Conservation (phyloP, 2,329 filamentous ascomycete genomes). For the Penicillium sp. region DNA sequence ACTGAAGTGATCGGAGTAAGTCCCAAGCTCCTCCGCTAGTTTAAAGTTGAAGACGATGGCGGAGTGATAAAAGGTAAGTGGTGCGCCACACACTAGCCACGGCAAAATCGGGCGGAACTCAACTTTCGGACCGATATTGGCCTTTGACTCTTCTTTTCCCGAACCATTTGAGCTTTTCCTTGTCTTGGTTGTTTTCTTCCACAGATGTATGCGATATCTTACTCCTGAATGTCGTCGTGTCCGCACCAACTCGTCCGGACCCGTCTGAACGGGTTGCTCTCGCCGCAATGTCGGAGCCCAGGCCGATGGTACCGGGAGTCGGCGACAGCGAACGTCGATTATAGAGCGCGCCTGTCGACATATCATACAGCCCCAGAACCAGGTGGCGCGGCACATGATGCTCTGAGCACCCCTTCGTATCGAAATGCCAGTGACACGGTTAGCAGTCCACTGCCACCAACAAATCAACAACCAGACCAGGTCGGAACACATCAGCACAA, state of each 20-base stretch:
- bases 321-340: slow-evolving; percentile 12
- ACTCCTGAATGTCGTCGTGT: slow-evolving; percentile 39
- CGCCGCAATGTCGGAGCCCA: slow-evolving; percentile 17
- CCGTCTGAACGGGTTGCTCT: slow-evolving; percentile 30
- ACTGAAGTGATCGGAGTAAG: slow-evolving; percentile 4
- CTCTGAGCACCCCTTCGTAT: background rate
- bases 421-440: background rate
- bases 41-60: slow-evolving; percentile 10
- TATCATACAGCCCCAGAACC: slow-evolving; percentile 5
- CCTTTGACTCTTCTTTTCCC: background rate
- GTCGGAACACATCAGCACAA: background rate
- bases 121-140: slow-evolving; percentile 9
- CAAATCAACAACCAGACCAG: background rate
- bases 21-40: slow-evolving; percentile 15
- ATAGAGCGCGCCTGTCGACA: slow-evolving; percentile 9
- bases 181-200: background rate
- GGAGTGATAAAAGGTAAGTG: slow-evolving; percentile 20
- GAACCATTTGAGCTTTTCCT: background rate
- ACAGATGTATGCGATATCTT: slow-evolving; percentile 23
- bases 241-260: slow-evolving; percentile 29
- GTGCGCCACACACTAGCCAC: slow-evolving; percentile 36
- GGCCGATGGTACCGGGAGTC: slow-evolving; percentile 24
- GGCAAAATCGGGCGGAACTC: slow-evolving; percentile 28
- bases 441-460: background rate
- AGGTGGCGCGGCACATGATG: background rate